These are phyloP conservation scores for Xylariaceae sp. DNA, from an alignment of 2,329 filamentous ascomycete species.

Conservation along the genomic window DNA sequence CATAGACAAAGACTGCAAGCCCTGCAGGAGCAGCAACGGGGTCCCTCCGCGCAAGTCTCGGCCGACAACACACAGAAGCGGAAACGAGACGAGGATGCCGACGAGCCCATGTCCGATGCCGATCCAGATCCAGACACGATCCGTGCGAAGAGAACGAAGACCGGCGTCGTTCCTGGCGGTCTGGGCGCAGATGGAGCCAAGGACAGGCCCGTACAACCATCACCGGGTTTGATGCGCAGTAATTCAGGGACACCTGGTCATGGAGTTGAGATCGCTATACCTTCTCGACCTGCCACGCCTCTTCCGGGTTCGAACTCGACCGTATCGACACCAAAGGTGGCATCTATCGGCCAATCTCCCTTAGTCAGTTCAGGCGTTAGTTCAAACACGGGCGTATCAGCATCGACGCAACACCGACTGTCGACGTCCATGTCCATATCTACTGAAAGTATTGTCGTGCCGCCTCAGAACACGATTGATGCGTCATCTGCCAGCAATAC, in stretches of 20 bases:
- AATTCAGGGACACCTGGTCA: constrained; percentile 49
- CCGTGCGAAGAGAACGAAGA: constrained; percentile 44
- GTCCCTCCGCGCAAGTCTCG: constrained; percentile 23
- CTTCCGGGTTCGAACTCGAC: constrained; percentile 40
- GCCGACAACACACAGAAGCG: constrained; percentile 26
- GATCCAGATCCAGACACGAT: constrained; percentile 28
- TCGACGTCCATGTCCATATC: constrained; percentile 23
- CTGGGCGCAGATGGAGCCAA: constrained; percentile 12
- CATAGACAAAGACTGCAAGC: constrained; percentile 40
- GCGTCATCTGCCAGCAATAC: constrained; percentile 2
- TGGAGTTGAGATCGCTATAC: constrained; percentile 57
- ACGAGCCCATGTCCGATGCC: constrained; percentile 30
- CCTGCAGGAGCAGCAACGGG: constrained; percentile 20
- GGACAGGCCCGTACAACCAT: constrained; percentile 31
- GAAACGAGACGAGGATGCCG: constrained; percentile 27
- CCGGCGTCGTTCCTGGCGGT: constrained; percentile 27
- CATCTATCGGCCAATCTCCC: constrained; percentile 35
- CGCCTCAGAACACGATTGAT: constrained; percentile 1
- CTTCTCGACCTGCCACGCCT: constrained; percentile 59
- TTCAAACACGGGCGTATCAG: constrained; percentile 10
- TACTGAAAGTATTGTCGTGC: constrained; percentile 20
- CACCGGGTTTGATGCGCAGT: constrained; percentile 38
- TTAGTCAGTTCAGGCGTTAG: constrained; percentile 29
- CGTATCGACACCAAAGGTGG: constrained; percentile 39
- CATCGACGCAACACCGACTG: constrained; percentile 3